These are phyloP conservation scores for Kwoniella shivajii DNA, from an alignment of 1,284 basidiomycete genomes.

Conservation along the genomic window DNA sequence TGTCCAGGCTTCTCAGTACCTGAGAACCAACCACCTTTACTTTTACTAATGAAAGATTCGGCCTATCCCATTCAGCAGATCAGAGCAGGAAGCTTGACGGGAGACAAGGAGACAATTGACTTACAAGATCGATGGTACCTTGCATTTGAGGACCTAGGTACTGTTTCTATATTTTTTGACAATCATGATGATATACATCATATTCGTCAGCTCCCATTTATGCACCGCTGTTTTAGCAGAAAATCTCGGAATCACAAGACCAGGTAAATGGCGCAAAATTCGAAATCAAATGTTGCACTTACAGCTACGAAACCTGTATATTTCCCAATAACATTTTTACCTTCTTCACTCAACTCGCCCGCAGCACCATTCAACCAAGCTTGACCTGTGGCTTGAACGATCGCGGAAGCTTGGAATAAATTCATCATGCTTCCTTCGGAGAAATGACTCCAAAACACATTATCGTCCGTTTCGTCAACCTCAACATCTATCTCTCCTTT, in stretches of 20 bases:
- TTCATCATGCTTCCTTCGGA: conserved; percentile 43
- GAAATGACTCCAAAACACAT: conserved; percentile 44
- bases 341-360: conserved; percentile 20
- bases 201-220: too few relatives aligned
- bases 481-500: conserved; percentile 17
- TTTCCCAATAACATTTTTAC: conserved; percentile 21
- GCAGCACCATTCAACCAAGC: conserved; percentile 11
- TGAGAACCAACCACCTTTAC: conserved; percentile 31
- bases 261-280: too few relatives aligned
- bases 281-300: conserved; percentile 11
- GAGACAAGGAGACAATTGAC: not conserved
- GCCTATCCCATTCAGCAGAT: conserved; percentile 15
- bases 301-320: conserved; percentile 30
- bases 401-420: conserved; percentile 35
- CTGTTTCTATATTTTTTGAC: conserved; percentile 5
- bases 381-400: conserved; percentile 16
- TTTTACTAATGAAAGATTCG: conserved; percentile 30
- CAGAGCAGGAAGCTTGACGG: not conserved
- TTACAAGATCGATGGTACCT: conserved; percentile 18
- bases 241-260: too few relatives aligned
- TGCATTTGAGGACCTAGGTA: conserved; percentile 27
- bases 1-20: conserved; percentile 38
- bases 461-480: conserved; percentile 25
- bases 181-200: not conserved
- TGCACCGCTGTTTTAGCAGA: too few relatives aligned